Conservation (phyloP, 164 flowering plant genomes). For the Amborella trichopoda region DNA sequence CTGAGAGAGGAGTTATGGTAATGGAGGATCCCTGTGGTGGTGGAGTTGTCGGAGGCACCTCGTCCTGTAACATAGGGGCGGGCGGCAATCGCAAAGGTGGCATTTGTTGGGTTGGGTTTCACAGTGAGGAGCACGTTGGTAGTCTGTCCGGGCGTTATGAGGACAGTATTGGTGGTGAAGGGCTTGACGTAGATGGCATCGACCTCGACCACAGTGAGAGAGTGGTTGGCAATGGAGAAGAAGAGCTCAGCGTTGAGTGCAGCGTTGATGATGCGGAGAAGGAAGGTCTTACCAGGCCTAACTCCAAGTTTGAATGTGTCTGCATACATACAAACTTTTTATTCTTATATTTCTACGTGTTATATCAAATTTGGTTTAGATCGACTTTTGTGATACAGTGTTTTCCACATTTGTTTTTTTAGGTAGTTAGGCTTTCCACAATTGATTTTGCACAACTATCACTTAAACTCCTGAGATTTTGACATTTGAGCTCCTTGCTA, state of each 20-base stretch:
- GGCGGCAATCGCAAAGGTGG: constrained; percentile 39
- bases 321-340: constrained; percentile 9
- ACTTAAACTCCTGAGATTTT: too few relatives aligned
- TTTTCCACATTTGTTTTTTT: background rate
- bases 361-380: background rate
- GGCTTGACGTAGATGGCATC: constrained; percentile 47
- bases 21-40: constrained; percentile 42
- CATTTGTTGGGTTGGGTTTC: constrained; percentile 20
- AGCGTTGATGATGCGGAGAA: constrained; percentile 45
- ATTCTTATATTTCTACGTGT: too few relatives aligned
- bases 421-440: background rate
- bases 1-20: constrained; percentile 11
- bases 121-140: constrained; percentile 41
- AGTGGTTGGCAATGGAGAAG: constrained; percentile 47
- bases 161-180: constrained; percentile 18
- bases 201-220: constrained; percentile 39
- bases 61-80: constrained; percentile 34
- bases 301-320: constrained; percentile 40
- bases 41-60: constrained; percentile 42
- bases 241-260: constrained; percentile 54
- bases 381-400: background rate
- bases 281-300: constrained; percentile 42
- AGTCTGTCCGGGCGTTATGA: constrained; percentile 46
- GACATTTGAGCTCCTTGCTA: too few relatives aligned
- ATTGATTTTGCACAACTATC: too few relatives aligned